Evolutionary conservation across 148 eudicot species (phyloP).

Genomic region (Fagopyrum homotropicum): DNA sequence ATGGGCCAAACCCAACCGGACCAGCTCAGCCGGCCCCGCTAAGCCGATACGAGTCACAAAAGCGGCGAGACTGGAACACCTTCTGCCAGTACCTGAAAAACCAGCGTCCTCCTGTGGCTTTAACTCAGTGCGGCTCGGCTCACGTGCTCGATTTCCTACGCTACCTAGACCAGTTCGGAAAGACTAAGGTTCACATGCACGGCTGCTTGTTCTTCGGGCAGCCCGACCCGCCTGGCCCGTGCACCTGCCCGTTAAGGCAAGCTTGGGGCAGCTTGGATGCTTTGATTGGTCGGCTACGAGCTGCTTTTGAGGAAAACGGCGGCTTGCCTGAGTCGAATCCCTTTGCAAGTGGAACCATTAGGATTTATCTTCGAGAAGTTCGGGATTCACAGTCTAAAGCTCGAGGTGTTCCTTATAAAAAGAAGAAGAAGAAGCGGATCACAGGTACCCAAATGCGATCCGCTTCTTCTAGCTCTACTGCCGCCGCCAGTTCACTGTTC

Average conservation of each 20-base stretch:
- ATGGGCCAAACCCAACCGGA: not conserved
- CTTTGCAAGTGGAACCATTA: conserved; percentile 60
- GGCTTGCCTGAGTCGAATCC: conserved; percentile 69
- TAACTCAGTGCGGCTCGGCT: conserved; percentile 49
- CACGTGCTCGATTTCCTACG: conserved; percentile 70
- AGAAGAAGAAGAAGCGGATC: conserved; percentile 64
- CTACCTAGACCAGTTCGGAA: conserved; percentile 81
- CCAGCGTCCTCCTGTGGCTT: conserved; percentile 49
- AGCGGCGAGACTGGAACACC: conserved; percentile 80
- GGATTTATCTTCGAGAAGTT: conserved; percentile 59
- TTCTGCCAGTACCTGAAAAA: conserved; percentile 70
- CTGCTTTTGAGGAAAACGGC: conserved; percentile 79
- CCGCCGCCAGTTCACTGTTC: not conserved
- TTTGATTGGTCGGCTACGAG: conserved; percentile 67
- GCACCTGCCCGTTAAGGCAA: conserved; percentile 72
- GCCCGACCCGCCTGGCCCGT: conserved; percentile 78
- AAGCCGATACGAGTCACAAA: conserved; percentile 81
- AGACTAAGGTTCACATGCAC: conserved; percentile 67
- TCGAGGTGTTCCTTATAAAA: conserved; percentile 71
- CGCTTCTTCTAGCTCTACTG: not conserved
- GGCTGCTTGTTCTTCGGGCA: conserved; percentile 70
- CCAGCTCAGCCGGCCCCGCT: conserved; percentile 1
- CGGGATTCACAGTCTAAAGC: conserved; percentile 75
- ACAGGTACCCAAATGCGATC: not conserved
- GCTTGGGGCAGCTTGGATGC: conserved; percentile 93